phyloP scores from a whole-genome alignment of 2,329 filamentous ascomycete species.

The Fusarium sp. region DNA sequence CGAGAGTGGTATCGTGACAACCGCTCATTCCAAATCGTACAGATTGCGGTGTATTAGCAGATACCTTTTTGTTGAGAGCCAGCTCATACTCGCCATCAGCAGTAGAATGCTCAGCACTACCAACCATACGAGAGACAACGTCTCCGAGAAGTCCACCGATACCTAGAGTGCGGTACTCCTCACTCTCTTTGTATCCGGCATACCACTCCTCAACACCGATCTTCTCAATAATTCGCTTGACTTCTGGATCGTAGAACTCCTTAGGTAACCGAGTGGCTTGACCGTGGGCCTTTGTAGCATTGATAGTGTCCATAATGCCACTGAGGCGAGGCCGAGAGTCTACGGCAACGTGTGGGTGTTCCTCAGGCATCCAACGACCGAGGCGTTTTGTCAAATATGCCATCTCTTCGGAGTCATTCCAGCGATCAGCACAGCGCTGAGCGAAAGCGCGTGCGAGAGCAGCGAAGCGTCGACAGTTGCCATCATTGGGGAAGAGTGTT shows the following conservation, averaged over 20 bases:
- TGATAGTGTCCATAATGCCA: slow-evolving; percentile 94
- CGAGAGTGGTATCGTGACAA: slow-evolving; percentile 94
- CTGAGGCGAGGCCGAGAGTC: slow-evolving; percentile 85
- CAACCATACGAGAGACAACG: slow-evolving; percentile 78
- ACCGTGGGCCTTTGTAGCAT: slow-evolving; percentile 82
- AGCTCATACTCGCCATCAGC: slow-evolving; percentile 64
- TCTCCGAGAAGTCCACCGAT: slow-evolving; percentile 89
- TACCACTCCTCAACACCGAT: slow-evolving; percentile 95
- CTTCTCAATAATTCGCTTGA: slow-evolving; percentile 73
- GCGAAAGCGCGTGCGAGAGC: slow-evolving; percentile 76
- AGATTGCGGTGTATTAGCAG: slow-evolving; percentile 46
- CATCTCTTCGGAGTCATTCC: slow-evolving; percentile 84
- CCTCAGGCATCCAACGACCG: slow-evolving; percentile 85
- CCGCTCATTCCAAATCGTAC: slow-evolving; percentile 83
- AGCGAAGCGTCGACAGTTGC: slow-evolving; percentile 76
- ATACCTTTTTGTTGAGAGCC: slow-evolving; percentile 45
- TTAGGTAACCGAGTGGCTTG: slow-evolving; percentile 79
- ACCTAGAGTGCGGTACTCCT: slow-evolving; percentile 88
- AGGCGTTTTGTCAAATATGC: slow-evolving; percentile 80
- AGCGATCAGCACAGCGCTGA: slow-evolving; percentile 73
- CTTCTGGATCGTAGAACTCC: slow-evolving; percentile 86
- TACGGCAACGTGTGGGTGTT: slow-evolving; percentile 75
- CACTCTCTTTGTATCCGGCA: slow-evolving; percentile 81
- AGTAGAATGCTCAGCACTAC: slow-evolving; percentile 66
- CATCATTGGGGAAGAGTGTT: slow-evolving; percentile 82